Conservation (phyloP, 352 stramenopile species). For the Phytophthora citrophthora region DNA sequence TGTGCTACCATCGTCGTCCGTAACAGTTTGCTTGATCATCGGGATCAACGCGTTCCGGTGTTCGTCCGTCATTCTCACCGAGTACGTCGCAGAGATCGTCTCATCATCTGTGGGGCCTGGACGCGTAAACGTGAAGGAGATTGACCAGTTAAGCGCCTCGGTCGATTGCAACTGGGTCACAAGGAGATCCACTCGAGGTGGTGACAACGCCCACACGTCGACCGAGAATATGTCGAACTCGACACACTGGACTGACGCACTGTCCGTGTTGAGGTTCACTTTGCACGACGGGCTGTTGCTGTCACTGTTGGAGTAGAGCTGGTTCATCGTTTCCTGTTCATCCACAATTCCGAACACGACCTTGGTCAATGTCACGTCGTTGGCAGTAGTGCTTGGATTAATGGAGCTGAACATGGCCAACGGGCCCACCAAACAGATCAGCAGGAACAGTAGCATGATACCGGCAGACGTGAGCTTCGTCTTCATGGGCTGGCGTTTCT, state of each 20-base stretch:
- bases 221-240: conserved; percentile 81
- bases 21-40: conserved; percentile 76
- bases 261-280: conserved; percentile 68
- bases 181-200: conserved; percentile 73
- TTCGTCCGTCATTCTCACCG: conserved; percentile 47
- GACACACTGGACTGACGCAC: conserved; percentile 77
- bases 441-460: conserved; percentile 79
- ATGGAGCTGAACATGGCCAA: conserved; percentile 88
- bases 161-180: conserved; percentile 77
- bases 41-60: conserved; percentile 72
- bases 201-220: conserved; percentile 77
- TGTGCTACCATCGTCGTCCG: conserved; percentile 32
- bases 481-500: conserved; percentile 70
- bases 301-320: conserved; percentile 77
- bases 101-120: conserved; percentile 68
- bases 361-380: conserved; percentile 66
- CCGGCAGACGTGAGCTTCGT: conserved; percentile 76
- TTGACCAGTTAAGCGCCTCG: conserved; percentile 72
- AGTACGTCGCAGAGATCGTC: conserved; percentile 62
- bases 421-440: conserved; percentile 79
- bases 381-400: conserved; percentile 81
- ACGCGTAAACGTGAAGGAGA: conserved; percentile 73
- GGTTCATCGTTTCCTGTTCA: conserved; percentile 73
- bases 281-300: conserved; percentile 74
- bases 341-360: conserved; percentile 81